Evolutionary conservation across 202 grass and related monocot genomes (phyloP).

Genomic region (Zoysia matrella): DNA sequence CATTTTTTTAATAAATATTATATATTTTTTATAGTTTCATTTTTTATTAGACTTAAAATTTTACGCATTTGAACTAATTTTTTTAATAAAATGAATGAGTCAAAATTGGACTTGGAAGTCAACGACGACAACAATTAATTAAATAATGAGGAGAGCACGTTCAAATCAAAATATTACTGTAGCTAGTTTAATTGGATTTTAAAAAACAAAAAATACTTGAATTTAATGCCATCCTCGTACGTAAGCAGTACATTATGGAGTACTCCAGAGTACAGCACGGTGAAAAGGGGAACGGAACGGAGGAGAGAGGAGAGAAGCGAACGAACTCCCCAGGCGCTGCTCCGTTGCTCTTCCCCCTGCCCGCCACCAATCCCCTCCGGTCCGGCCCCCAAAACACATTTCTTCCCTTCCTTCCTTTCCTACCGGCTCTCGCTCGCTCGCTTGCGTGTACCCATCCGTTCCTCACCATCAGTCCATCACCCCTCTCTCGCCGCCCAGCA

Average conservation of each 20-base stretch:
- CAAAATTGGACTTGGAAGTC: no score
- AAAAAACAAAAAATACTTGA: no score
- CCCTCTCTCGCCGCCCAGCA: constrained; percentile 1
- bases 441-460: constrained; percentile 39
- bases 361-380: not conserved
- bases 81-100: no score
- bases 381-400: constrained; percentile 20
- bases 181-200: no score
- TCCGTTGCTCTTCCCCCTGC: constrained; percentile 5
- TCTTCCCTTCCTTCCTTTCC: constrained; percentile 53
- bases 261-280: not conserved
- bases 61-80: no score
- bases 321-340: not conserved
- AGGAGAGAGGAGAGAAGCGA: constrained; percentile 16
- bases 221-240: not conserved
- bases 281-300: constrained; percentile 23
- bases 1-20: no score
- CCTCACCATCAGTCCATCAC: constrained; percentile 30
- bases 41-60: no score
- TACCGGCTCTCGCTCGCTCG: constrained; percentile 18
- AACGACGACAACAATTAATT: no score
- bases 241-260: not conserved
- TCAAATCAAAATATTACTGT: no score
- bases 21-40: no score
- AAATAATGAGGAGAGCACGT: no score